phyloP scores from a whole-genome alignment of 2,329 filamentous ascomycete genomes.

The Hymenoscyphus repandus region DNA sequence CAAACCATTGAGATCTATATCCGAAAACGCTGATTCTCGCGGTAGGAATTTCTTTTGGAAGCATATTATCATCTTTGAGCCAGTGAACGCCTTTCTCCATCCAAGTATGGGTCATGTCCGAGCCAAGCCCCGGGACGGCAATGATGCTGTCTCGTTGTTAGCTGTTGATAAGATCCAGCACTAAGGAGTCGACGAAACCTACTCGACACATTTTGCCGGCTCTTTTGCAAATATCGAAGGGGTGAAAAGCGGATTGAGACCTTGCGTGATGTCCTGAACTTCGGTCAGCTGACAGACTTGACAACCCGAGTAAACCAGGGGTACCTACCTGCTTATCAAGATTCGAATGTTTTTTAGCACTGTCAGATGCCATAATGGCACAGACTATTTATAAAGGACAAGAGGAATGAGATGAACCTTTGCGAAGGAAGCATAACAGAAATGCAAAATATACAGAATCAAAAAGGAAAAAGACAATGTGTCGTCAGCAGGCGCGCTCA shows the following conservation, averaged over 20 bases:
- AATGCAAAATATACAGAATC: neutral
- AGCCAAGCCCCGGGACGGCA: conserved; percentile 2
- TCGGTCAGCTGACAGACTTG: neutral
- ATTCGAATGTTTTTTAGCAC: conserved; percentile 2
- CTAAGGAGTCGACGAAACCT: neutral
- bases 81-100: neutral
- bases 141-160: neutral
- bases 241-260: neutral
- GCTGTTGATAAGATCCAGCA: too few species aligned
- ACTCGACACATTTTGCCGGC: conserved; percentile 2
- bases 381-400: neutral
- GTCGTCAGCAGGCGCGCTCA: too few species aligned
- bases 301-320: too few species aligned
- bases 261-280: conserved; percentile 1
- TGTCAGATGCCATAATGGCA: neutral
- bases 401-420: neutral
- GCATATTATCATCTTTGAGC: conserved; percentile 1
- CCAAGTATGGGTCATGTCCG: neutral
- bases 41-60: conserved; percentile 1
- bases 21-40: conserved; percentile 4
- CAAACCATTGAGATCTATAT: conserved; percentile 6
- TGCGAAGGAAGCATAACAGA: neutral
- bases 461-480: too few species aligned
- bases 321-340: conserved; percentile 2
- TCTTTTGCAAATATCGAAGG: conserved; percentile 1